phyloP scores from a whole-genome alignment of 2,329 filamentous ascomycete species.

The Davidsoniella australis region DNA sequence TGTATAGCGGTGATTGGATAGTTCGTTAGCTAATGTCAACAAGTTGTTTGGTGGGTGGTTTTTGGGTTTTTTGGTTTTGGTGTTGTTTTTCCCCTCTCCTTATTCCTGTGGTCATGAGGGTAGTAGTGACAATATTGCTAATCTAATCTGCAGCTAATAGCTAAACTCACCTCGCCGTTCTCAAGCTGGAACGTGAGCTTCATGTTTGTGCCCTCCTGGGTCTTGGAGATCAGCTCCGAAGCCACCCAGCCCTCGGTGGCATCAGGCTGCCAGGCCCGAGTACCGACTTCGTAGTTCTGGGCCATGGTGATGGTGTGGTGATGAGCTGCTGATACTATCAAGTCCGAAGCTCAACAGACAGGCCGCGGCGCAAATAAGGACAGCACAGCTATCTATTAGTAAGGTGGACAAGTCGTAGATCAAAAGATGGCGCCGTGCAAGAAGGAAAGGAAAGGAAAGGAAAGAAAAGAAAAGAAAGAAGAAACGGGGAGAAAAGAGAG shows the following conservation, averaged over 20 bases:
- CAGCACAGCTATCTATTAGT: conserved; percentile 11
- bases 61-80: no score
- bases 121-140: not conserved
- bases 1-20: conserved; percentile 21
- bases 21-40: not conserved
- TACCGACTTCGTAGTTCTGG: conserved; percentile 90
- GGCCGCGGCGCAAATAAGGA: conserved; percentile 5
- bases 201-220: conserved; percentile 69
- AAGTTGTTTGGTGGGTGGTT: not conserved
- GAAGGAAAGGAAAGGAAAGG: conserved; percentile 5
- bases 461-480: conserved; percentile 12
- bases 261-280: conserved; percentile 96
- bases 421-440: conserved; percentile 1
- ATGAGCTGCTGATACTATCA: not conserved
- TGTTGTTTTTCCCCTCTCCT: no score
- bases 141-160: not conserved
- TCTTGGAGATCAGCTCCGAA: conserved; percentile 81
- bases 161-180: conserved; percentile 65
- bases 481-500: conserved; percentile 5
- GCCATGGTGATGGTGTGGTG: conserved; percentile 43
- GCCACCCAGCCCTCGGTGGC: conserved; percentile 90
- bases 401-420: conserved; percentile 2
- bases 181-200: conserved; percentile 75
- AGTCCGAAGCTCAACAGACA: not conserved
- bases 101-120: no score